These are phyloP conservation scores for Lanmaoa rubissima DNA, from an alignment of 768 basidiomycete species.

Conservation along the genomic window DNA sequence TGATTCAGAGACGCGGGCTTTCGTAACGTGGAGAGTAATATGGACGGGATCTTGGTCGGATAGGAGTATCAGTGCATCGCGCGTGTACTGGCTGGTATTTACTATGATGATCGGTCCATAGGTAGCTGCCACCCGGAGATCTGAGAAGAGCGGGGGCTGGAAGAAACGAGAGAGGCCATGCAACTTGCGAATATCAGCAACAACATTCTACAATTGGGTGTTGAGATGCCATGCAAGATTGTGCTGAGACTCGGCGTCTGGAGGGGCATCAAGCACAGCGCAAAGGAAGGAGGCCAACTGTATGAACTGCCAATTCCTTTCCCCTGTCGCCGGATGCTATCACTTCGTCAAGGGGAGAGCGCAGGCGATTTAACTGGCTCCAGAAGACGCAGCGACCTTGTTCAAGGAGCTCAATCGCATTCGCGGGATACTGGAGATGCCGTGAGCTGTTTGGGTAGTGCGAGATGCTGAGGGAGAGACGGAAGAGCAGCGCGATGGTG, in stretches of 20 bases:
- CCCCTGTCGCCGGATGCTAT: background rate
- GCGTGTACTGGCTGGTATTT: constrained; percentile 27
- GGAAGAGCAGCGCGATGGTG: too few species aligned
- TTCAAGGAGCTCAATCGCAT: constrained; percentile 32
- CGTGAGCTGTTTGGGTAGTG: too few species aligned
- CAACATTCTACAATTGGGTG: background rate
- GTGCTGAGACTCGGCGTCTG: background rate
- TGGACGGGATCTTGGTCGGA: background rate
- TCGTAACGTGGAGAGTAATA: background rate
- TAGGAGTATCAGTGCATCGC: constrained; percentile 34
- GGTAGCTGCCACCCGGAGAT: constrained; percentile 15
- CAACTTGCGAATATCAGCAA: constrained; percentile 16
- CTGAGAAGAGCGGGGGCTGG: constrained; percentile 11
- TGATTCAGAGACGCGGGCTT: background rate
- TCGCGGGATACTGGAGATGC: background rate
- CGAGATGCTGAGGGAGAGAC: too few species aligned
- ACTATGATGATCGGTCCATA: constrained; percentile 33
- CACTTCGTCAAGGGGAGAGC: background rate
- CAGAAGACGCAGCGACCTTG: constrained; percentile 26
- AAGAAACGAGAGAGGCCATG: constrained; percentile 28
- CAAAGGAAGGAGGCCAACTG: background rate
- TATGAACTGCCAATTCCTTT: background rate
- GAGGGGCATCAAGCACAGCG: background rate
- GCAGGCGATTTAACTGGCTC: constrained; percentile 19
- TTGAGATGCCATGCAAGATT: background rate